phyloP scores from a whole-genome alignment of 2,329 filamentous ascomycete species.

The Cladosporium velox region DNA sequence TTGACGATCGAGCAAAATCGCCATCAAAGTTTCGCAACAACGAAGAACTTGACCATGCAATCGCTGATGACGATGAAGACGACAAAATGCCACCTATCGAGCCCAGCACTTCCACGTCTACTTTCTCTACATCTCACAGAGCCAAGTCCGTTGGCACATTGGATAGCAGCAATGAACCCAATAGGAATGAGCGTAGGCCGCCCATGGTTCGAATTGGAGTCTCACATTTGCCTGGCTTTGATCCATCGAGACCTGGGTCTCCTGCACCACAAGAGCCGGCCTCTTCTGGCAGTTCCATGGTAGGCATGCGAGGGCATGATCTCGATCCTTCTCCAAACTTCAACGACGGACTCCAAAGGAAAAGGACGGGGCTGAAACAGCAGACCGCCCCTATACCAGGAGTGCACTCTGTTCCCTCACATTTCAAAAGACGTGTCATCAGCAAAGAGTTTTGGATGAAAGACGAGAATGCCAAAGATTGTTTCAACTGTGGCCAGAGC shows the following conservation, averaged over 20 bases:
- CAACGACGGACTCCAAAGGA: conserved; percentile 32
- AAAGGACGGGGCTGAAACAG: conserved; percentile 28
- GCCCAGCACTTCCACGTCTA: neutral
- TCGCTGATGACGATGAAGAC: conserved; percentile 30
- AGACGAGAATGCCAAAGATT: conserved; percentile 96
- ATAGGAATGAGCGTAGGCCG: conserved; percentile 29
- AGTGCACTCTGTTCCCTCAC: conserved; percentile 46
- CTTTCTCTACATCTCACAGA: neutral
- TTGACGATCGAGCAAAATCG: conserved; percentile 21
- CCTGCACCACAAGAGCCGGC: conserved; percentile 25
- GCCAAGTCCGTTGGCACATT: conserved; percentile 8
- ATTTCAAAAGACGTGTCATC: conserved; percentile 81
- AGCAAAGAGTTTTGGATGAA: conserved; percentile 99
- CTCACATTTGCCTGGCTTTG: conserved; percentile 52
- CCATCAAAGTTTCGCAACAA: conserved; percentile 15
- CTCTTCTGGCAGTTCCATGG: conserved; percentile 30
- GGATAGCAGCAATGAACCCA: conserved; percentile 11
- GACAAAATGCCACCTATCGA: conserved; percentile 23
- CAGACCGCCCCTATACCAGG: conserved; percentile 26
- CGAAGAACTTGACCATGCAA: conserved; percentile 25
- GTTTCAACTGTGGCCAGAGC: conserved; percentile 84
- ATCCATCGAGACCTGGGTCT: conserved; percentile 49
- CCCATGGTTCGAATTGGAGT: conserved; percentile 46
- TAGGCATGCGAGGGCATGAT: conserved; percentile 21
- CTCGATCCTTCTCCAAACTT: conserved; percentile 32